Percentiles rank a stretch among this genome's conserved stretches.
Conservation (phyloP, 1,284 basidiomycete genomes). For the Boletus sp. region DNA sequence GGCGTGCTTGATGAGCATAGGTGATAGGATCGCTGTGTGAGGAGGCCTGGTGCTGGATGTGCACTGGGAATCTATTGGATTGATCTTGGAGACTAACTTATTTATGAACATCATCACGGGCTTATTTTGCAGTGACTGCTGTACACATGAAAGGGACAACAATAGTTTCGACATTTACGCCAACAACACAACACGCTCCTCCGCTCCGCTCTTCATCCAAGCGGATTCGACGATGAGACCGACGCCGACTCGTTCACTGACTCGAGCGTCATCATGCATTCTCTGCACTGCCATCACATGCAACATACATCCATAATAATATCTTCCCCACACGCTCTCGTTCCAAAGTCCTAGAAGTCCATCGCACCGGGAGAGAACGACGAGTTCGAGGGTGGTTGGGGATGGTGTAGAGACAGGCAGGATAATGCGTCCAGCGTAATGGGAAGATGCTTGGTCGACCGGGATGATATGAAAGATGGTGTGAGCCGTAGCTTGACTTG, state of each 20-base stretch:
- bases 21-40: not conserved
- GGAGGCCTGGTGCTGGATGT: not conserved
- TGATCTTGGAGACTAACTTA: not conserved
- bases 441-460: not conserved
- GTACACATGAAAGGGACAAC: not conserved
- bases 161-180: slow-evolving; percentile 3
- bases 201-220: slow-evolving; percentile 7
- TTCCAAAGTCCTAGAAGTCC: slow-evolving; percentile 10
- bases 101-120: not conserved
- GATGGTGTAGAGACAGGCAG: slow-evolving; percentile 15
- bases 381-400: slow-evolving; percentile 7
- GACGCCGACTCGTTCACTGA: slow-evolving; percentile 15
- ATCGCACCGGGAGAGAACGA: slow-evolving; percentile 20
- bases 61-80: not conserved
- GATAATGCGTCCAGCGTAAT: slow-evolving; percentile 18
- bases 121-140: not conserved
- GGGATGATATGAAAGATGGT: slow-evolving; percentile 17
- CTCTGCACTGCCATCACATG: slow-evolving; percentile 24
- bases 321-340: slow-evolving; percentile 11
- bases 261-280: not conserved
- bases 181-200: slow-evolving; percentile 12
- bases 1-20: not conserved
- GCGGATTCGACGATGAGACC: slow-evolving; percentile 15
- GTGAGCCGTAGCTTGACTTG: not conserved
- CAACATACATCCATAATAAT: slow-evolving; percentile 20